These are phyloP conservation scores for Colletotrichum sublineola DNA, from an alignment of 2,329 filamentous ascomycete species.

Conservation along the genomic window DNA sequence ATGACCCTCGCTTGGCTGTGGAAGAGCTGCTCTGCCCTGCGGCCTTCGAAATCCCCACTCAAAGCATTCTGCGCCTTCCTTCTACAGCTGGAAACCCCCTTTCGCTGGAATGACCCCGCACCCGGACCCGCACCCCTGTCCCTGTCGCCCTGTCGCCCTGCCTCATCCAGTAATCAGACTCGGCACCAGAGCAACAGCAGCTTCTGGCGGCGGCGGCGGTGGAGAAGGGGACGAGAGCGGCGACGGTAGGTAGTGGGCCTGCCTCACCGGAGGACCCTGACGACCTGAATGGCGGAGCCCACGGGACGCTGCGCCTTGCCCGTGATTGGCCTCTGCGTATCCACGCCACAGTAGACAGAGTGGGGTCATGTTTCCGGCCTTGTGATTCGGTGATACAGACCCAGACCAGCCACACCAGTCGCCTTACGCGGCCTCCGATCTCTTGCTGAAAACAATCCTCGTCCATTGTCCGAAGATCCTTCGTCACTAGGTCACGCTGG, in stretches of 20 bases:
- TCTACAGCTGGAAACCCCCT: conserved; percentile 25
- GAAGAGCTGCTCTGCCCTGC: not conserved
- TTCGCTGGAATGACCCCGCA: conserved; percentile 8
- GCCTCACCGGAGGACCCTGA: conserved; percentile 25
- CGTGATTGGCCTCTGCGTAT: conserved; percentile 5
- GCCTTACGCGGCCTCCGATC: conserved; percentile 36
- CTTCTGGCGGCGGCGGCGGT: not conserved
- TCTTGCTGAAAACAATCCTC: not conserved
- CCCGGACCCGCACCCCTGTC: not conserved
- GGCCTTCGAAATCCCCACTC: conserved; percentile 2
- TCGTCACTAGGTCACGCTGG: not conserved
- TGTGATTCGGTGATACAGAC: conserved; percentile 18
- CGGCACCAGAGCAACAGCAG: conserved; percentile 1
- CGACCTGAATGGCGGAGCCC: conserved; percentile 12
- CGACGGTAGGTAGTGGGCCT: not conserved
- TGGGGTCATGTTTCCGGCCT: not conserved
- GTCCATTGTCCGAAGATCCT: not conserved
- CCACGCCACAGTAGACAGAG: conserved; percentile 3
- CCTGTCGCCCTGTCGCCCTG: conserved; percentile 21
- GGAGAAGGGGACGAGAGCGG: not conserved
- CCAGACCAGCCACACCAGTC: conserved; percentile 27
- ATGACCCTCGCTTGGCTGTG: not conserved
- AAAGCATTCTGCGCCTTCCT: conserved; percentile 33
- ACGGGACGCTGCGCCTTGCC: conserved; percentile 8
- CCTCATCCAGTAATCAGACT: conserved; percentile 13